These are phyloP conservation scores for Berberis thunbergii DNA, from an alignment of 164 flowering plant genomes.

Conservation along the genomic window DNA sequence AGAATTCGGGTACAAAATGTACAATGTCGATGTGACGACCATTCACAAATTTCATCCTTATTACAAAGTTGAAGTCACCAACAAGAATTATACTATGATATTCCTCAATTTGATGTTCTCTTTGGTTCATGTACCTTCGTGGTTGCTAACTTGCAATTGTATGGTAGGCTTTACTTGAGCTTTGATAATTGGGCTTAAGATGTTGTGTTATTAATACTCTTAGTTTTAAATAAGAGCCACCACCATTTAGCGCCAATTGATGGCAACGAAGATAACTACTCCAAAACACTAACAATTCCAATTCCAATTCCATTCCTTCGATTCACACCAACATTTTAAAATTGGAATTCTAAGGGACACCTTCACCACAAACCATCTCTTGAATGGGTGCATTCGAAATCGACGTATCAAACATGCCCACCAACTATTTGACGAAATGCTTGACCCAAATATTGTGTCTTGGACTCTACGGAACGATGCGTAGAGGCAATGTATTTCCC, in stretches of 20 bases:
- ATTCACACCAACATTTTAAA: constrained; percentile 30
- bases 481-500: constrained; percentile 12
- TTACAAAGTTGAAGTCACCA: too few species aligned
- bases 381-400: constrained; percentile 23
- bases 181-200: too few species aligned
- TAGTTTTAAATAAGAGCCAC: too few species aligned
- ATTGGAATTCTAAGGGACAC: constrained; percentile 29
- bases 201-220: too few species aligned
- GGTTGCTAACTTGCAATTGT: too few species aligned
- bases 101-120: too few species aligned
- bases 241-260: too few species aligned
- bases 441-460: constrained; percentile 45
- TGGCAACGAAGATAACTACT: constrained; percentile 14
- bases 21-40: too few species aligned
- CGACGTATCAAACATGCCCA: constrained; percentile 20
- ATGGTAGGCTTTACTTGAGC: constrained; percentile 4
- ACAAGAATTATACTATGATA: too few species aligned
- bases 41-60: too few species aligned
- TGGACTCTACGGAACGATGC: constrained; percentile 43
- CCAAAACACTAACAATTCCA: constrained; percentile 13
- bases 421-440: constrained; percentile 47
- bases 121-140: too few species aligned
- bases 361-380: constrained; percentile 34
- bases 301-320: constrained; percentile 34
- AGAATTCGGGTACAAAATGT: too few species aligned